Evolutionary conservation across 2,329 filamentous ascomycete species (phyloP).

Genomic region (Talaromyces sp.): DNA sequence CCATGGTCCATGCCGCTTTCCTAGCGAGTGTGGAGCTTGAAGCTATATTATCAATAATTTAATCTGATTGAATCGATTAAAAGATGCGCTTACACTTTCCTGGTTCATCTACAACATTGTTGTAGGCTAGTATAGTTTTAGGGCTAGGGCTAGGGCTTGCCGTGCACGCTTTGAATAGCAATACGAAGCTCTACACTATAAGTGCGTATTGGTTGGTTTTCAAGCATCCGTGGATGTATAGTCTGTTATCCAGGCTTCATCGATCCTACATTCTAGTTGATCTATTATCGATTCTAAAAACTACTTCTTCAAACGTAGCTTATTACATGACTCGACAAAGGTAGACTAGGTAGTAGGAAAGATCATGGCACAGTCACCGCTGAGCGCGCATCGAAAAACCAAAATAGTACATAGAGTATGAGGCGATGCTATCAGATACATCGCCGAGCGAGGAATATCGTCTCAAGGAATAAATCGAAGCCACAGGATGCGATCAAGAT

Average conservation of each 20-base stretch:
- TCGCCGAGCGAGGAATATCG: not conserved
- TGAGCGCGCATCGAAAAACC: not conserved
- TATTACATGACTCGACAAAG: not conserved
- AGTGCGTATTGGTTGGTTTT: no score
- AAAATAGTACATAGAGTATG: not conserved
- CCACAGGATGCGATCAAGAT: not conserved
- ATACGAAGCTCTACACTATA: not conserved
- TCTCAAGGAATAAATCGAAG: not conserved
- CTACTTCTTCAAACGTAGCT: not conserved
- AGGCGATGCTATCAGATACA: not conserved
- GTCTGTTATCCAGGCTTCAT: no score
- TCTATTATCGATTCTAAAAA: not conserved
- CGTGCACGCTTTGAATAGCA: not conserved
- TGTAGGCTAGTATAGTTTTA: not conserved
- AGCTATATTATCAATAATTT: not conserved
- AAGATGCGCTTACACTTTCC: not conserved
- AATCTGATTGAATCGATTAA: not conserved
- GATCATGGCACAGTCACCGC: not conserved
- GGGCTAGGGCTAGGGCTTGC: constrained; percentile 3
- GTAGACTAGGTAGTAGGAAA: not conserved
- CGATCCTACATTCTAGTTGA: not conserved
- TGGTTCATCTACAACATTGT: not conserved
- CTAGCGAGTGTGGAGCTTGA: not conserved
- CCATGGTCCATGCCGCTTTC: not conserved
- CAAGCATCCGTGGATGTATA: no score